These are phyloP conservation scores for Neurospora crassa DNA, from an alignment of 2,329 filamentous ascomycete species.

Conservation along the genomic window DNA sequence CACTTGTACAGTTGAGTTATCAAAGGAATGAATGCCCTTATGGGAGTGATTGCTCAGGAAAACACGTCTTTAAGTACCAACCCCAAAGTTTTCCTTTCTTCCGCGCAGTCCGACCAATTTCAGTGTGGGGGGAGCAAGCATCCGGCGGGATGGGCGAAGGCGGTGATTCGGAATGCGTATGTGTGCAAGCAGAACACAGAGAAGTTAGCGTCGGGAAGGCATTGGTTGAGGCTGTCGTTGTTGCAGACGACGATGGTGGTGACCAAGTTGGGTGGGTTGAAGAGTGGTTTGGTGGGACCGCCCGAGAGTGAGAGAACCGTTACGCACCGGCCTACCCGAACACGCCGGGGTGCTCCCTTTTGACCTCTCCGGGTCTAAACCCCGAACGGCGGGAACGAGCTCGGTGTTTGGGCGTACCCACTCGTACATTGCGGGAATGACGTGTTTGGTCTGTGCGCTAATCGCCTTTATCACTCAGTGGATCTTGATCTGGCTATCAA, in stretches of 20 bases:
- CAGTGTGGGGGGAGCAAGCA: slow-evolving; percentile 18
- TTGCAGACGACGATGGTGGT: slow-evolving; percentile 24
- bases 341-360: not conserved
- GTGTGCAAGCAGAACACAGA: slow-evolving; percentile 16
- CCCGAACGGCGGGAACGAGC: not conserved
- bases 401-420: not conserved
- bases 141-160: slow-evolving; percentile 20
- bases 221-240: slow-evolving; percentile 20
- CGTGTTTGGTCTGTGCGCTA: slow-evolving; percentile 9
- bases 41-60: no score
- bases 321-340: not conserved
- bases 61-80: slow-evolving; percentile 35
- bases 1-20: no score
- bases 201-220: slow-evolving; percentile 14
- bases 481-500: not conserved
- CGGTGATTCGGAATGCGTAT: slow-evolving; percentile 20
- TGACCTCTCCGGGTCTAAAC: not conserved
- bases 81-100: slow-evolving; percentile 12
- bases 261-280: slow-evolving; percentile 23
- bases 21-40: no score
- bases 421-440: slow-evolving; percentile 4
- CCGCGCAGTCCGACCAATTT: slow-evolving; percentile 17
- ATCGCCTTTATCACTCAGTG: not conserved
- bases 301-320: no score
- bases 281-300: slow-evolving; percentile 11